Base-by-base conservation (phyloP, 1,139 yeast species). In the Pichia sp. region DNA sequence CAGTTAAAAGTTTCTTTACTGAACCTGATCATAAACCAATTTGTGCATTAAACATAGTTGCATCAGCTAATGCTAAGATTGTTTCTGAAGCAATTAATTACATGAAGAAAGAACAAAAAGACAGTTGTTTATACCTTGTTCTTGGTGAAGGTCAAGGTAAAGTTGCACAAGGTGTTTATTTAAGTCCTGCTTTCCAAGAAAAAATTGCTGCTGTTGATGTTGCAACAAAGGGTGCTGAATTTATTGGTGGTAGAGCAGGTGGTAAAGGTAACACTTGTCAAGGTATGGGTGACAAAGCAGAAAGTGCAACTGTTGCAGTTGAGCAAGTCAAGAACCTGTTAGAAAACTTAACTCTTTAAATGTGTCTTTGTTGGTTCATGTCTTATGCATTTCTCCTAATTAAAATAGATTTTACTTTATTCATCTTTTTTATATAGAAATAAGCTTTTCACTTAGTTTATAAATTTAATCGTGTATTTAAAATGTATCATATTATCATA, bases 181-280 rank as follows among this genome's bases (percentile, higher is more conserved):
- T 92, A 49, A 79, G 95, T 3, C 82, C 86, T 56, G 81, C 69
- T 45, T 87, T 90, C 36, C 71, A 83, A 55, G 75, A 75, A 46
- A 79, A 84, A 66, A 71, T 88, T 40, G 76, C 81, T 58, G 96
- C 96, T 38, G 72, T 79, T 54, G 89, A 79, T 34, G 76, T 89
- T 58, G 95, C 95, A 37, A 71, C 75, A 49, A 71, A 76, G 50
- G 97, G 86, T 42, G 73, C 90, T 44, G 70, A 72, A 47, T 74
- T 76, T 60, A 81, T 94, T 59, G 99, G 98, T 57, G 99, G 99
- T 68, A 87, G 86, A 67, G 95, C 96, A 52, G 99, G 99, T 70
- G 99, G 99, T 67, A 92, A 88, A 70, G 97, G 97, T 54, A 87
- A 89, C 59, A 82, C 90, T 52, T 88, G 89, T 57, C 98, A 92